Percentiles rank a stretch among this genome's conserved stretches.
Evolutionary conservation across 768 basidiomycete species (phyloP).

Genomic region (Cyclocybe cylindracea): DNA sequence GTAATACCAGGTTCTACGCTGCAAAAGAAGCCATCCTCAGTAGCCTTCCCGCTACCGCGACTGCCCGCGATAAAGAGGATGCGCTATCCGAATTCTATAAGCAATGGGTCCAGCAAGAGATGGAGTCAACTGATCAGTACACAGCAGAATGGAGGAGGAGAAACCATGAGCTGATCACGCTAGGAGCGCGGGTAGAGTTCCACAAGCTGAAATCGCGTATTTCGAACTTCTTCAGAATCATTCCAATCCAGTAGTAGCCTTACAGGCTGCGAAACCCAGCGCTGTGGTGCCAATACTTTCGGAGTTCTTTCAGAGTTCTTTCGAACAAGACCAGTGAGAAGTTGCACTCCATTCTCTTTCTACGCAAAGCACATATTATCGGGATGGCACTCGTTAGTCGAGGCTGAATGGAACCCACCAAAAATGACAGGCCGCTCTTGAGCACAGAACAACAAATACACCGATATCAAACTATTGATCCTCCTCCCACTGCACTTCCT

Average conservation of each 20-base stretch:
- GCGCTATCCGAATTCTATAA: conserved; percentile 74
- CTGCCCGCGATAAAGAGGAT: conserved; percentile 59
- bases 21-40: conserved; percentile 61
- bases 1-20: conserved; percentile 77
- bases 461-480: conserved; percentile 7
- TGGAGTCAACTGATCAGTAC: conserved; percentile 55
- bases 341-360: too few relatives aligned
- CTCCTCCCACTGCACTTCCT: conserved; percentile 33
- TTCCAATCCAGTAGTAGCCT: too few relatives aligned
- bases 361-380: too few relatives aligned
- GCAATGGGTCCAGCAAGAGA: conserved; percentile 76
- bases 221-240: conserved; percentile 23
- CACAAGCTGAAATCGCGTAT: conserved; percentile 40
- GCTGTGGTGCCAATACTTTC: too few relatives aligned
- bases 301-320: too few relatives aligned
- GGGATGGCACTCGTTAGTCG: too few relatives aligned
- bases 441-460: not conserved
- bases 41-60: conserved; percentile 52
- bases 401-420: too few relatives aligned
- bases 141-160: conserved; percentile 67
- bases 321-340: too few relatives aligned
- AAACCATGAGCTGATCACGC: conserved; percentile 53
- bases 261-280: not conserved
- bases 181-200: conserved; percentile 59
- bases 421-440: too few relatives aligned